Conservation (phyloP, 495 filamentous ascomycete species). For the Evernia prunastri region DNA sequence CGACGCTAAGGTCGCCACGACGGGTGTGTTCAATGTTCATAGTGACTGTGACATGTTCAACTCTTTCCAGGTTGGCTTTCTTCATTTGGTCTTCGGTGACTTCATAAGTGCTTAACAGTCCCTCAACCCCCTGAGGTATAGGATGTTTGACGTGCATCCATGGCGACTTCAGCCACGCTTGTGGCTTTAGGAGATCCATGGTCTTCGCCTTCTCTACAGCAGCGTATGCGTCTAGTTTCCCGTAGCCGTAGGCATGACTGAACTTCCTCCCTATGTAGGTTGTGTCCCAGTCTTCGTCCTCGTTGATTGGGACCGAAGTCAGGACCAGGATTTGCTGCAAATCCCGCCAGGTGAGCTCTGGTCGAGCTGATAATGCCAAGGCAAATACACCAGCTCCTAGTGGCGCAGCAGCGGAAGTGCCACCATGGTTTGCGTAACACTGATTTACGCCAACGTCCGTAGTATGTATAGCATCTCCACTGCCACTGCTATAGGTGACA, state of each 20-base stretch:
- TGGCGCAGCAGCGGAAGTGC: slow-evolving; percentile 94
- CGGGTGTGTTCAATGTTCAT: slow-evolving; percentile 89
- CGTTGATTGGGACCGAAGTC: slow-evolving; percentile 74
- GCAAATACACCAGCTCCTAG: slow-evolving; percentile 87
- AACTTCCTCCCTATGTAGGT: slow-evolving; percentile 76
- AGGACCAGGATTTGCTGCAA: slow-evolving; percentile 85
- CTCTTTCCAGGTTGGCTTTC: slow-evolving; percentile 70
- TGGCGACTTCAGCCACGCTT: slow-evolving; percentile 88
- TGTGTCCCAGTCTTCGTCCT: slow-evolving; percentile 73
- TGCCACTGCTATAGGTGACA: slow-evolving; percentile 92
- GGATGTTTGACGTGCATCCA: slow-evolving; percentile 82
- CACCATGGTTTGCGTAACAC: slow-evolving; percentile 75
- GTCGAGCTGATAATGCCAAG: slow-evolving; percentile 80
- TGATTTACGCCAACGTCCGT: slow-evolving; percentile 83
- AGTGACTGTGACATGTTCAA: slow-evolving; percentile 94
- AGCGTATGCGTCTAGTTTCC: slow-evolving; percentile 82
- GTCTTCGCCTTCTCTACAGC: slow-evolving; percentile 80
- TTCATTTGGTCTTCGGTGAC: slow-evolving; percentile 70
- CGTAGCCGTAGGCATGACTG: slow-evolving; percentile 92
- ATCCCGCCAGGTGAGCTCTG: slow-evolving; percentile 88
- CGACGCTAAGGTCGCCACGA: slow-evolving; percentile 88
- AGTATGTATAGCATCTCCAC: slow-evolving; percentile 83
- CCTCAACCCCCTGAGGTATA: slow-evolving; percentile 81
- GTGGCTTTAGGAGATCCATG: slow-evolving; percentile 89
- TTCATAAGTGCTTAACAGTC: slow-evolving; percentile 68